Evolutionary conservation across 2,329 filamentous ascomycete genomes (phyloP).

Genomic region (Phyllosticta citriasiana): DNA sequence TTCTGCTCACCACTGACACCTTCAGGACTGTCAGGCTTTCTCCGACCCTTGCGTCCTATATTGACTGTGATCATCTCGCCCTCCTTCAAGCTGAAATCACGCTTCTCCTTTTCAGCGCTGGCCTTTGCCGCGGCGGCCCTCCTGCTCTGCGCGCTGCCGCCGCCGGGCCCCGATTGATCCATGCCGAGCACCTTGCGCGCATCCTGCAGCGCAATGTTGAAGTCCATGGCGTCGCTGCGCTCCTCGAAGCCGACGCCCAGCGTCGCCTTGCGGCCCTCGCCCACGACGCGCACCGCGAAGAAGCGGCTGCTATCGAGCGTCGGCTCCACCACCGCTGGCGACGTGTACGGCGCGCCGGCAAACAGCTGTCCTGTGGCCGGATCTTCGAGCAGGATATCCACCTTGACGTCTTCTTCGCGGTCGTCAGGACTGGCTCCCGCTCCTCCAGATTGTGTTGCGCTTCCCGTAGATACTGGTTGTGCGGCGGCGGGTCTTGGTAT

Average conservation of each 20-base stretch:
- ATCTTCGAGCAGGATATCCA: slow-evolving; percentile 74
- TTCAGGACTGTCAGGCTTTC: slow-evolving; percentile 22
- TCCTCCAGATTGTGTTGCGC: slow-evolving; percentile 5
- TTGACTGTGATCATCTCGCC: slow-evolving; percentile 83
- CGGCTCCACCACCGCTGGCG: slow-evolving; percentile 57
- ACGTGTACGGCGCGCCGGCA: slow-evolving; percentile 70
- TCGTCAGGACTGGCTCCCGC: background rate
- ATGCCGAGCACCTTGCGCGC: slow-evolving; percentile 60
- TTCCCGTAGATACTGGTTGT: slow-evolving; percentile 15
- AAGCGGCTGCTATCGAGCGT: slow-evolving; percentile 72
- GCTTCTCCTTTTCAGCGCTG: slow-evolving; percentile 39
- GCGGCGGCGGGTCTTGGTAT: slow-evolving; percentile 25
- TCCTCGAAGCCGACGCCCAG: slow-evolving; percentile 84
- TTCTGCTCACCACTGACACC: slow-evolving; percentile 24
- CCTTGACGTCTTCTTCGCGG: slow-evolving; percentile 50
- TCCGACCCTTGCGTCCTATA: slow-evolving; percentile 49
- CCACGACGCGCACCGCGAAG: slow-evolving; percentile 73
- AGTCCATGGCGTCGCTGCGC: slow-evolving; percentile 75
- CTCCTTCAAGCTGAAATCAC: slow-evolving; percentile 78
- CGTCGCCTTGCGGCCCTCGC: slow-evolving; percentile 64
- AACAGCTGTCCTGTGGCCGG: slow-evolving; percentile 63
- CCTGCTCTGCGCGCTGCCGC: slow-evolving; percentile 7
- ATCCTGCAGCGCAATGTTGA: slow-evolving; percentile 70
- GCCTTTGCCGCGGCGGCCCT: slow-evolving; percentile 15
- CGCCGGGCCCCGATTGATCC: slow-evolving; percentile 23